These are phyloP conservation scores for Diplodia corticola DNA, from an alignment of 2,329 filamentous ascomycete species.

Conservation along the genomic window DNA sequence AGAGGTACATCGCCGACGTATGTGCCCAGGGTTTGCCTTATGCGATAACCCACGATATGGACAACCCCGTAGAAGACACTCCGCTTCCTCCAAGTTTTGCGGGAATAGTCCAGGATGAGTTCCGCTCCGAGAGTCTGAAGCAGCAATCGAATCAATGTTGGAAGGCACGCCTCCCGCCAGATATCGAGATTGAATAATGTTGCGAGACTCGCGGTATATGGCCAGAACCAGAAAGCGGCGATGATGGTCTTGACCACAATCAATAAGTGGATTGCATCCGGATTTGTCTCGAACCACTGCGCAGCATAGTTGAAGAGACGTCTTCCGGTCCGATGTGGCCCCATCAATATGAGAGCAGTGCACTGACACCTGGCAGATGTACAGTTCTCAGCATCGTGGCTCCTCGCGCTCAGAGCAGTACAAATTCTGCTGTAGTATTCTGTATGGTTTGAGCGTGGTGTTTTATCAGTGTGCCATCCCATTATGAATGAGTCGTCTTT, in stretches of 20 bases:
- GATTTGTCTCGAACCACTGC: neutral
- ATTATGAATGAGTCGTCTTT: neutral
- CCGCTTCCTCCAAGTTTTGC: neutral
- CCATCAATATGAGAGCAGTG: neutral
- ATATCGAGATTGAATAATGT: neutral
- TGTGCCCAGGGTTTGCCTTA: neutral
- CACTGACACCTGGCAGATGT: neutral
- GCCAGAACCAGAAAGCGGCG: neutral
- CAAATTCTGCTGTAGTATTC: neutral
- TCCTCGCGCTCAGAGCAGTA: neutral
- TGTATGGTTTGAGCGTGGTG: fast-evolving
- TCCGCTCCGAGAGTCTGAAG: neutral
- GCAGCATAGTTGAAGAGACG: neutral
- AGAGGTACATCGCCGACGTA: neutral
- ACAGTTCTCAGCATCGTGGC: neutral
- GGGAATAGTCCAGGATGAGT: neutral
- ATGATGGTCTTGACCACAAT: neutral
- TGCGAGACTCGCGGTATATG: neutral
- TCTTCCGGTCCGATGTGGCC: neutral
- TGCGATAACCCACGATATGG: neutral
- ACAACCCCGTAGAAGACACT: neutral
- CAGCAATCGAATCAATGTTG: neutral
- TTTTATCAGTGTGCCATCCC: neutral
- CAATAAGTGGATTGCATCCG: neutral
- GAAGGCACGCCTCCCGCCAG: neutral